Evolutionary conservation across 768 basidiomycete species (phyloP), one percentile per base, ranked within the genome.

Genomic region (Tricholomella constricta): DNA sequence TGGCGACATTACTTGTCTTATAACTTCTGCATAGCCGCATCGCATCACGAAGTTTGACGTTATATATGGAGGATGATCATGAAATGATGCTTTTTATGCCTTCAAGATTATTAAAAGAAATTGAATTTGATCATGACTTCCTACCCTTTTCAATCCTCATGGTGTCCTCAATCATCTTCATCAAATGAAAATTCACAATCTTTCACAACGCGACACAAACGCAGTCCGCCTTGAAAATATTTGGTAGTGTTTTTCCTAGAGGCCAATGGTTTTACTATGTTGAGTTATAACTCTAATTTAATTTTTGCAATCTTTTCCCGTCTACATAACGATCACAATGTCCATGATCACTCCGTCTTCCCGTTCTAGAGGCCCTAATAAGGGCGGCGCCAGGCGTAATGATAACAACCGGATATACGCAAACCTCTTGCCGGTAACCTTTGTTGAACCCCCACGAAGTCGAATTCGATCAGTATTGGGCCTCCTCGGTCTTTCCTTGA

Each of bases 331-430:
- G 4, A 11, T 5, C 15, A 31, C 20, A 32, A 60, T 60, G 55
- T 58, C 61, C 26, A 56, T 58, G 57, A 54, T 56, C 37, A 53
- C 32, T 43, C 49, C 52, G 78, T 84, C 62, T 29, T 67, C 61
- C 37, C 74, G 71, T 8, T 55, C 75, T 35, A 77, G 65, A 67
- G 71, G 66, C 15, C 61, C 62, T 14, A 59, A 63, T 25, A 91
- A 90, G 71, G 75, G 73, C 4, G 78, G 79, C 15, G 78, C 76
- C 34, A 75, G 78, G 14, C 78, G 80, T 42, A 71, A 78, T 23
- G 86, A 91, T 62, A 87, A 82, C 60, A 85, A 89, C 64, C 72
- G 74, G 45, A 79, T 86, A 41, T 90, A 92, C 54, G 84, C 78
- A 0, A 70, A 87, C 52, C 85, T 88, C 0, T 79, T 93, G n/a